phyloP scores from a whole-genome alignment of 1,284 basidiomycete genomes.

The Ustilago trichophora region DNA sequence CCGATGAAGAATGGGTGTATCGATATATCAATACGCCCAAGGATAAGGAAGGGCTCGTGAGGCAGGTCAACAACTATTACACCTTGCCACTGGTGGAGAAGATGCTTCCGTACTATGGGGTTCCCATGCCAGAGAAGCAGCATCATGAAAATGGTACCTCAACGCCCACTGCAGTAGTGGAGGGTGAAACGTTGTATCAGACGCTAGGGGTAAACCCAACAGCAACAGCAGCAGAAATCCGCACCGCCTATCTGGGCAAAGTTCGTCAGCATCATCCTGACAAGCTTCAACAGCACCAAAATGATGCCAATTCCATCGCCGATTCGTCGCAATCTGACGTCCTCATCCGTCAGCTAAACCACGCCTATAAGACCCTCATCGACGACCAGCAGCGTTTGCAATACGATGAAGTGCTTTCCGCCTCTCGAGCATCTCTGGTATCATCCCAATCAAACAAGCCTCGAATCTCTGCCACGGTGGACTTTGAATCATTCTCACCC shows the following conservation, averaged over 20 bases:
- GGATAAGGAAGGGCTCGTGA: constrained; percentile 7
- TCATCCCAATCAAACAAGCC: constrained; percentile 3
- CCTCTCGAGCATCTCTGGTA: constrained; percentile 4
- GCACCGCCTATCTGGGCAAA: constrained; percentile 37
- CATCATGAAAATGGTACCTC: neutral
- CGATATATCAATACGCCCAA: constrained; percentile 40
- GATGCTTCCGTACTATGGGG: constrained; percentile 32
- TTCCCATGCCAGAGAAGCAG: neutral
- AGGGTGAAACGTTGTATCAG: constrained; percentile 10
- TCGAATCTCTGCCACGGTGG: constrained; percentile 28
- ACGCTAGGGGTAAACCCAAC: constrained; percentile 22
- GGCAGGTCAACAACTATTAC: constrained; percentile 52
- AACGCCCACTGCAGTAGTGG: neutral
- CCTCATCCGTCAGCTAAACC: constrained; percentile 35
- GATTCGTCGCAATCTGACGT: constrained; percentile 14
- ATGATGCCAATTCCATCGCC: constrained; percentile 7
- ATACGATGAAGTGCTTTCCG: constrained; percentile 26
- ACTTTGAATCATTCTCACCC: constrained; percentile 32
- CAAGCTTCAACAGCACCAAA: constrained; percentile 40
- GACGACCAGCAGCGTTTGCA: constrained; percentile 13
- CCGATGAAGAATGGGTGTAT: constrained; percentile 43
- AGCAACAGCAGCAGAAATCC: constrained; percentile 24
- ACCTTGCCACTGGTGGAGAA: constrained; percentile 21
- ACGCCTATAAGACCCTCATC: constrained; percentile 35
- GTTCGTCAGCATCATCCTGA: constrained; percentile 42